Evolutionary conservation across 1,284 basidiomycete genomes (phyloP).

Genomic region (Flammula alnicola): DNA sequence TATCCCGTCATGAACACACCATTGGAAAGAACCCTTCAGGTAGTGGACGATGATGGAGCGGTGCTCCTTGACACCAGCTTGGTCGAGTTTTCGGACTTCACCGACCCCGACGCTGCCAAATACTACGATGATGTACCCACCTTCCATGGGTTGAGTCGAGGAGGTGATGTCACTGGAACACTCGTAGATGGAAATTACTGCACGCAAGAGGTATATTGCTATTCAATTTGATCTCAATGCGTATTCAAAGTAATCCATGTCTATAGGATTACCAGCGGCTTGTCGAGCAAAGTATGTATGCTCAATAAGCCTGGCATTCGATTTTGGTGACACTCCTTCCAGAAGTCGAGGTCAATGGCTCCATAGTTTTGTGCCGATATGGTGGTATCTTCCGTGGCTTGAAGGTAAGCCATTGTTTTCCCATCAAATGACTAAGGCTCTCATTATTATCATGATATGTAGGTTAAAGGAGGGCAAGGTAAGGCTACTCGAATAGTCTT

Average conservation of each 20-base stretch:
- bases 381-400: slow-evolving; percentile 86
- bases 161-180: slow-evolving; percentile 67
- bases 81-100: slow-evolving; percentile 63
- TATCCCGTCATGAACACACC: slow-evolving; percentile 84
- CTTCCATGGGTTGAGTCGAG: slow-evolving; percentile 72
- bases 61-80: slow-evolving; percentile 69
- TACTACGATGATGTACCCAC: slow-evolving; percentile 62
- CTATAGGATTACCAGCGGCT: slow-evolving; percentile 31
- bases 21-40: slow-evolving; percentile 60
- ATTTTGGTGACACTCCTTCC: slow-evolving; percentile 58
- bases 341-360: slow-evolving; percentile 76
- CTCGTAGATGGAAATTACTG: slow-evolving; percentile 87
- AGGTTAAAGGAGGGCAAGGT: slow-evolving; percentile 77
- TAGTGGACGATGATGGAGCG: slow-evolving; percentile 57
- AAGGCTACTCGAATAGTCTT: background rate
- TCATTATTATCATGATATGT: background rate
- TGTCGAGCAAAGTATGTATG: slow-evolving; percentile 17
- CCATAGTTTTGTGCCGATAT: slow-evolving; percentile 84
- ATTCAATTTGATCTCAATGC: background rate
- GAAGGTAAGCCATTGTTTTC: slow-evolving; percentile 49
- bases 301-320: slow-evolving; percentile 4
- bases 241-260: background rate
- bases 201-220: slow-evolving; percentile 53
- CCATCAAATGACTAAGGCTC: background rate
- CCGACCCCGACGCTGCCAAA: slow-evolving; percentile 63